Evolutionary conservation across 2,329 filamentous ascomycete species (phyloP), one percentile per base, ranked within the genome.

Genomic region (Ilyonectria robusta): DNA sequence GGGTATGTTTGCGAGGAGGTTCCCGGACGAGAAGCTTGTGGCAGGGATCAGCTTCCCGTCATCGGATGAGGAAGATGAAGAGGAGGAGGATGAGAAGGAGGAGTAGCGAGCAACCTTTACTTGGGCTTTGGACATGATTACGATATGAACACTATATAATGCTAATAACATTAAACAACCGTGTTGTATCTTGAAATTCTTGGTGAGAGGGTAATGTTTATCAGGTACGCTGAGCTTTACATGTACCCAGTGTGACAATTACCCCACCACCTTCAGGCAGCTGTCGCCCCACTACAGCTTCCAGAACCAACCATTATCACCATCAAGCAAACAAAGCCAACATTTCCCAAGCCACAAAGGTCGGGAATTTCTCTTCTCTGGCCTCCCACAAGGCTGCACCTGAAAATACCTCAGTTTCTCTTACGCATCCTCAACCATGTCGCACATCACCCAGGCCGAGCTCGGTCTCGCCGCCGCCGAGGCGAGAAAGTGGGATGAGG

Each of bases 1-100:
- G 70, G 96, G 96, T 6, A 92, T 98, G 89, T 99, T 94, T 85
- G 90, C 92, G 5, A 87, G 84, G 74, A 89, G 86, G 70, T 95
- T 92, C 71, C 92, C 92, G 0, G 86, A 93, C 67, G 88, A 91
- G 63, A 86, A 83, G 75, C 79, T 93, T 3, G 75, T 74, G 6
- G 68, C 75, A 5, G 66, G 66, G 6, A 69, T 66, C 37, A 66
- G 65, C 65, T 33, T 51, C 29, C 48, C 61, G 8, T 56, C 60
- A n/a, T 46, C 26, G 4, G 59, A 63, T 13, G 66, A 62, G 31
- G 60, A 53, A n/a, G 57, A n/a, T 21, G 29, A 60, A 29, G 42
- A 56, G 42, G 46, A 60, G 33, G 42, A 56, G 35, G 46, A 44
- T 31, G 60, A 64, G 33, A 40, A 15, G n/a, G 23, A 54, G 17